These are phyloP conservation scores for Volvox reticuliferus DNA, from an alignment of 139 green algal genomes.

Conservation along the genomic window DNA sequence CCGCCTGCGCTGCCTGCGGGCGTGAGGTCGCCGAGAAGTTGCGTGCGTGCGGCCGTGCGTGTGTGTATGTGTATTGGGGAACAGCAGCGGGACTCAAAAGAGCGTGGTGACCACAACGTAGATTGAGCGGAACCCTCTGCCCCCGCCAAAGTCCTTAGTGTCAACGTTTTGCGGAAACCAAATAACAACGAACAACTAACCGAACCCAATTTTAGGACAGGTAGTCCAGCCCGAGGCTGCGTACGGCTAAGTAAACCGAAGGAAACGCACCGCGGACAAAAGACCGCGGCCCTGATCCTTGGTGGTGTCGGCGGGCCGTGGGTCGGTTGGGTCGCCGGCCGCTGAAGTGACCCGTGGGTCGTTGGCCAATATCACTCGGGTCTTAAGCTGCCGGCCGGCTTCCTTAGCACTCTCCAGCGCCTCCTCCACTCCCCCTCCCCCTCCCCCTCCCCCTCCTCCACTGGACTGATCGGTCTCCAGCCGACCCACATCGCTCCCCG, in stretches of 20 bases:
- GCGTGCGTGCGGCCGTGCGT: background rate
- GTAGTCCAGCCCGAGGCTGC: too few species aligned
- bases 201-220: too few species aligned
- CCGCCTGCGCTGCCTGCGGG: conserved; percentile 7
- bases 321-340: background rate
- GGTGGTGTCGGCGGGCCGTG: background rate
- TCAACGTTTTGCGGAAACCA: too few species aligned
- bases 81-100: too few species aligned
- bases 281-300: background rate
- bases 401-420: background rate
- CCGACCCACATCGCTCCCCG: conserved; percentile 16
- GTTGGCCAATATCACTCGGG: background rate
- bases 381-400: background rate
- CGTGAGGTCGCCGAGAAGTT: background rate
- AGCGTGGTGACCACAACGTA: too few species aligned
- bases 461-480: conserved; percentile 7
- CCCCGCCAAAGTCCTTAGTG: too few species aligned
- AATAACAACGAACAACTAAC: too few species aligned
- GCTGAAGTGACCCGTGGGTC: background rate
- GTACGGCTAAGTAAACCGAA: background rate
- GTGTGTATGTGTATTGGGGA: background rate
- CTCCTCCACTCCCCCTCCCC: background rate
- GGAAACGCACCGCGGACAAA: background rate
- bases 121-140: too few species aligned
- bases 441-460: background rate